Evolutionary conservation across 345 rosid genomes (phyloP), one percentile per base, ranked within the genome.

Genomic region (Hibiscus mutabilis): DNA sequence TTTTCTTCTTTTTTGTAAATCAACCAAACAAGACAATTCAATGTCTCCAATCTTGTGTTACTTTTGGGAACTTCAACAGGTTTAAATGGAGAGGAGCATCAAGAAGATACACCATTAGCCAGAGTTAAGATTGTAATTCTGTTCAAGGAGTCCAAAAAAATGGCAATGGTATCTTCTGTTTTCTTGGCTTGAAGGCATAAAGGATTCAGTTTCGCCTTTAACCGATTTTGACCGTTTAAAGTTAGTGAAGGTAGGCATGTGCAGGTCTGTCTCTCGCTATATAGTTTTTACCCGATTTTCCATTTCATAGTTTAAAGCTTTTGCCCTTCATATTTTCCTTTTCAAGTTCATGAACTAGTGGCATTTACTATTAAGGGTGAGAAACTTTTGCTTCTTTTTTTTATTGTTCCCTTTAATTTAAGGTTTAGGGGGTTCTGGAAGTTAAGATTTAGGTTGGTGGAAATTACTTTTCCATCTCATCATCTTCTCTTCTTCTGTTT

Each of bases 161-260:
- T 63, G 68, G 69, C 81, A 71, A 27, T 75, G 74, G 74, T 75
- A 71, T 78, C 85, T 78, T 85, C 82, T 75, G 29, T 68, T 80
- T 80, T 79, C 75, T 73, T 74, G 78, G 78, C 67, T 77, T 74
- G 76, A 63, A 74, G 73, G 75, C 73, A 75, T 73, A 73, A 79
- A 74, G 49, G 78, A 66, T 67, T 72, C 74, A 62, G 77, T 79
- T 55, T 75, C 66, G 51, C 77, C 78, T 81, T 84, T 76, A 76
- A 84, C 86, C 76, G 81, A 78, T 83, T 74, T 78, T 53, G 75
- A 81, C 82, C 74, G 29, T 75, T 79, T 70, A 60, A 82, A 84
- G 84, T 76, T 85, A 76, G 79, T 69, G 27, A 69, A 83, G 84
- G 79, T 82, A 79, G 78, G 81, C 73, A 77, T 70, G 82, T 42